phyloP scores from a whole-genome alignment of 139 green algal genomes.

The Coelastrella sp. region DNA sequence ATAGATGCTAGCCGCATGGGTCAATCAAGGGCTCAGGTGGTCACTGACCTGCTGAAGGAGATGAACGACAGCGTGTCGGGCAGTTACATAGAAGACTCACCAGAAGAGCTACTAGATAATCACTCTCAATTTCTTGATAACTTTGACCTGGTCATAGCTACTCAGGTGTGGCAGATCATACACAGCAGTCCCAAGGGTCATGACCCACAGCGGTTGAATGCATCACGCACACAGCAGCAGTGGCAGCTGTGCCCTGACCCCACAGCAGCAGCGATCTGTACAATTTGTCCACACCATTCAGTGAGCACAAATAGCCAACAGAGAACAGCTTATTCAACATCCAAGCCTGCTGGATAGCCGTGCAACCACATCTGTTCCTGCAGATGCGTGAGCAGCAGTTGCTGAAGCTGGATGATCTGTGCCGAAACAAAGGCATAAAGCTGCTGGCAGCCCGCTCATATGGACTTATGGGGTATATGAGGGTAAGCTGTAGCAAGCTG shows the following conservation, averaged over 20 bases:
- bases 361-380: neutral
- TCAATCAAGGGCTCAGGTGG: constrained; percentile 71
- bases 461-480: constrained; percentile 86
- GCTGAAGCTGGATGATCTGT: constrained; percentile 83
- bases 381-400: constrained; percentile 80
- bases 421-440: constrained; percentile 64
- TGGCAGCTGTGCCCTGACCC: neutral
- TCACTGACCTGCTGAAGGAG: constrained; percentile 89
- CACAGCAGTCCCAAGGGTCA: no score
- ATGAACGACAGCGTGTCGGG: constrained; percentile 91
- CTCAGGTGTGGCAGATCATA: constrained; percentile 72
- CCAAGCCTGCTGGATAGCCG: no score
- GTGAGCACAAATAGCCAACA: no score
- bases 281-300: no score
- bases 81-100: constrained; percentile 87
- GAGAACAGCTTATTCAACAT: no score
- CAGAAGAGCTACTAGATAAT: constrained; percentile 76
- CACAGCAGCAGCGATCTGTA: neutral
- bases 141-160: constrained; percentile 94
- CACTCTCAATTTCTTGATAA: constrained; percentile 90
- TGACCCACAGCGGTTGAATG: no score
- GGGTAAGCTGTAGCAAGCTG: constrained; percentile 68
- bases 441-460: constrained; percentile 88
- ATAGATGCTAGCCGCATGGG: constrained; percentile 74
- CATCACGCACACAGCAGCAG: neutral